Evolutionary conservation across 352 stramenopile genomes (phyloP), one percentile per base, ranked within the genome.

Genomic region (Phytophthora aleatoria): DNA sequence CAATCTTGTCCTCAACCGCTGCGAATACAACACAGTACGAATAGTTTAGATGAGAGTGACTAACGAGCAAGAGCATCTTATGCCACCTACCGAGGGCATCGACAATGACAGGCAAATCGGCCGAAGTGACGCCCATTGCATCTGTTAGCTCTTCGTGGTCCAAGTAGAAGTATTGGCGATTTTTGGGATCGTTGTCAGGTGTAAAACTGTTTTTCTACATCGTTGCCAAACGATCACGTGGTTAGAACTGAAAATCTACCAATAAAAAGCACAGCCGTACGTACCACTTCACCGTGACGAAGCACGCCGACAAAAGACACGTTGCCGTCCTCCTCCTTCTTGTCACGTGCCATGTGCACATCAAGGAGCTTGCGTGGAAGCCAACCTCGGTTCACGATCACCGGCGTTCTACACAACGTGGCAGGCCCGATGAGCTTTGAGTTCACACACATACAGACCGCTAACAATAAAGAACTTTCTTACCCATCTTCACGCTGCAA

Each of bases 341-440:
- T 68, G 9, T 81, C 62, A 31, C 60, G 67, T 13, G 71, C 69
- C 50, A 94, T 92, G 57, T 96, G 85, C 20, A 70, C 62, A 28
- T 92, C 78, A 50, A 96, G 65, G 1, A 93, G 70, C 45, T 91
- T 90, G 47, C 82, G 80, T 8, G 87, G 87, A 52, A 96, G 70
- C 79, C 82, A 96, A 3, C 87, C 87, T 55, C 87, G 83, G 61
- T 96, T 96, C 26, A 96, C 79, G 43, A 96, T 94, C 16, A 94
- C 79, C 4, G 87, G 82, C 0, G 87, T 94, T 36, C 87, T 94
- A 53, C 6, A 50, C 41, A 57, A 13, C 20, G 38, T 36, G 27
- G 15, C 13, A 57, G 24, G 1, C 35, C 9, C 20, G 30, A 39
- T 69, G 6, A 68, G 5, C 36, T 24, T 47, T 53, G 33, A 39